Evolutionary conservation across 2,329 filamentous ascomycete species (phyloP).

Genomic region (Triangularia setosa): DNA sequence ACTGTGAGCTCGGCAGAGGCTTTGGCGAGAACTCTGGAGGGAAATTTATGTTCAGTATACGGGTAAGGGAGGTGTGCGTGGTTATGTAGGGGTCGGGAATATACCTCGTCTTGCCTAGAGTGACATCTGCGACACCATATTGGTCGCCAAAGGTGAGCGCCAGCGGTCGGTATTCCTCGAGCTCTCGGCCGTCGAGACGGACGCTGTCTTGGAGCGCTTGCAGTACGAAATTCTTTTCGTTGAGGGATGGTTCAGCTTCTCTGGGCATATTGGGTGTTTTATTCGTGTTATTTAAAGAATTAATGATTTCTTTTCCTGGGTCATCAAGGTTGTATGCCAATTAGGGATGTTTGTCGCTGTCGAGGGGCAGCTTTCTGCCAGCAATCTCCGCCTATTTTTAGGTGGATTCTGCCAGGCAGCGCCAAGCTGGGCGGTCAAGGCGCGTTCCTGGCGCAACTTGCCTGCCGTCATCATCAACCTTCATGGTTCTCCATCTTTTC

Average conservation of each 20-base stretch:
- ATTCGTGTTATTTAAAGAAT: neutral
- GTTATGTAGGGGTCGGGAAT: slow-evolving; percentile 12
- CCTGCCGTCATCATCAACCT: neutral
- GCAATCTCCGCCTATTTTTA: slow-evolving; percentile 25
- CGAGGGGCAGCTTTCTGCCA: slow-evolving; percentile 28
- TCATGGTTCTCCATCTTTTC: slow-evolving; percentile 8
- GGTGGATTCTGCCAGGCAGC: slow-evolving; percentile 24
- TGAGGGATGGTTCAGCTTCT: slow-evolving; percentile 84
- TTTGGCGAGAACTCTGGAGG: slow-evolving; percentile 65
- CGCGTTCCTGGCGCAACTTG: neutral
- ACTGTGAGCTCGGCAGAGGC: slow-evolving; percentile 85
- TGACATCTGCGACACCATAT: slow-evolving; percentile 83
- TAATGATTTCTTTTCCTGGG: neutral
- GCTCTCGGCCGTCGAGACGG: slow-evolving; percentile 76
- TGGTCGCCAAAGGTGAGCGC: slow-evolving; percentile 83
- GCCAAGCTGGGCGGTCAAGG: slow-evolving; percentile 20
- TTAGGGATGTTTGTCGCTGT: slow-evolving; percentile 1
- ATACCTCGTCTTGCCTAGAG: slow-evolving; percentile 85
- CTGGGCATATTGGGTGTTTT: slow-evolving; percentile 66
- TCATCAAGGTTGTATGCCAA: neutral
- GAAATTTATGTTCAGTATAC: neutral
- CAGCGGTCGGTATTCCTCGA: slow-evolving; percentile 76
- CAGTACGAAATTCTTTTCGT: slow-evolving; percentile 81
- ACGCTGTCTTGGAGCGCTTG: slow-evolving; percentile 77
- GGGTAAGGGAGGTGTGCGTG: neutral